Evolutionary conservation across 495 filamentous ascomycete species (phyloP).

Genomic region (Filosporella fistucella): DNA sequence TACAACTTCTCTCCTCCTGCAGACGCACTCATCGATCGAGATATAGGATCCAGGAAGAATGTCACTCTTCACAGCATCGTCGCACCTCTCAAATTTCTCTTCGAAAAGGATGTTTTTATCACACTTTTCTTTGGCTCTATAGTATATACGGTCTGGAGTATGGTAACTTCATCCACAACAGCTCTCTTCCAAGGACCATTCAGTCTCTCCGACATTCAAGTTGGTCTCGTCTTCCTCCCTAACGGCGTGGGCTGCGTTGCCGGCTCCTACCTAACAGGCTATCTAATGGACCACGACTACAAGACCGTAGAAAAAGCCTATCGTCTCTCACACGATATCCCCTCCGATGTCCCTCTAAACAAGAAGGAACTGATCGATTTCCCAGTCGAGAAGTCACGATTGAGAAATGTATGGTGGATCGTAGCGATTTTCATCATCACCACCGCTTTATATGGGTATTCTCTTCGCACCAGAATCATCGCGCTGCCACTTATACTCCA

Average conservation of each 20-base stretch:
- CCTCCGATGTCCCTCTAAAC: background rate
- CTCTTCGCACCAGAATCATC: conserved; percentile 2
- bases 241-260: conserved; percentile 63
- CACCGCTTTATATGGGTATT: conserved; percentile 21
- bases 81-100: conserved; percentile 12
- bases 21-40: background rate
- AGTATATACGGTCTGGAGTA: conserved; percentile 52
- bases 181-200: conserved; percentile 55
- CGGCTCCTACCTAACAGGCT: conserved; percentile 59
- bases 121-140: conserved; percentile 44
- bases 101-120: conserved; percentile 22
- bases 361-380: conserved; percentile 16
- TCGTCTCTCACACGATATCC: conserved; percentile 4
- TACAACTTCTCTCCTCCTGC: conserved; percentile 7
- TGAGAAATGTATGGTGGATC: conserved; percentile 28
- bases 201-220: conserved; percentile 55
- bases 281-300: conserved; percentile 51
- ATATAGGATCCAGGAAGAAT: conserved; percentile 2
- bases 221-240: conserved; percentile 56
- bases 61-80: conserved; percentile 6
- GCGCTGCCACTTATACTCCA: conserved; percentile 15
- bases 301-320: conserved; percentile 27
- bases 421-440: conserved; percentile 28
- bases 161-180: conserved; percentile 51
- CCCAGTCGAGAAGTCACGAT: conserved; percentile 35